Conservation (phyloP, 2,329 filamentous ascomycete species). For the Trichoderma sp. region DNA sequence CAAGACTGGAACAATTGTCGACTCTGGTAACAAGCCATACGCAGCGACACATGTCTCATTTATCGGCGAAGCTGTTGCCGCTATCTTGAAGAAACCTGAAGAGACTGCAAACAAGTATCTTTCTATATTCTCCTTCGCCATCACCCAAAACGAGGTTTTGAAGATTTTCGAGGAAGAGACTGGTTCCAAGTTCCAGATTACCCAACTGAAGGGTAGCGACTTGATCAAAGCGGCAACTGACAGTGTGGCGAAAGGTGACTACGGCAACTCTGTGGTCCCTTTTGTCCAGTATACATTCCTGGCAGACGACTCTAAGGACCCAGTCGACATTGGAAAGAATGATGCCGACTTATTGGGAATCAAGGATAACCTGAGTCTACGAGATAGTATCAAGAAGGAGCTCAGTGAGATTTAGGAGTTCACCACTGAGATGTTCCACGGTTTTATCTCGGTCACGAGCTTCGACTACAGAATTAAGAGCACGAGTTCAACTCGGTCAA, state of each 20-base stretch:
- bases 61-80: background rate
- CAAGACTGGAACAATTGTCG: background rate
- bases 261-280: background rate
- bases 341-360: background rate
- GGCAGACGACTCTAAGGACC: background rate
- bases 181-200: background rate
- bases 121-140: background rate
- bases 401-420: background rate
- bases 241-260: background rate
- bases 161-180: slow-evolving; percentile 1
- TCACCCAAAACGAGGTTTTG: background rate
- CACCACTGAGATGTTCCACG: too few species aligned
- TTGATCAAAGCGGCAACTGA: background rate
- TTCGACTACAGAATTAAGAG: too few species aligned
- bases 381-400: background rate
- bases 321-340: background rate
- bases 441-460: too few species aligned
- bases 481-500: too few species aligned
- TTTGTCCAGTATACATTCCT: background rate
- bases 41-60: background rate
- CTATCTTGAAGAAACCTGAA: background rate
- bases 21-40: background rate
- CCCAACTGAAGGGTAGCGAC: background rate
- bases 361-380: background rate
- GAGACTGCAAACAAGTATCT: background rate